Evolutionary conservation across 1,284 basidiomycete species (phyloP).

Genomic region (Ceratobasidium sp.): DNA sequence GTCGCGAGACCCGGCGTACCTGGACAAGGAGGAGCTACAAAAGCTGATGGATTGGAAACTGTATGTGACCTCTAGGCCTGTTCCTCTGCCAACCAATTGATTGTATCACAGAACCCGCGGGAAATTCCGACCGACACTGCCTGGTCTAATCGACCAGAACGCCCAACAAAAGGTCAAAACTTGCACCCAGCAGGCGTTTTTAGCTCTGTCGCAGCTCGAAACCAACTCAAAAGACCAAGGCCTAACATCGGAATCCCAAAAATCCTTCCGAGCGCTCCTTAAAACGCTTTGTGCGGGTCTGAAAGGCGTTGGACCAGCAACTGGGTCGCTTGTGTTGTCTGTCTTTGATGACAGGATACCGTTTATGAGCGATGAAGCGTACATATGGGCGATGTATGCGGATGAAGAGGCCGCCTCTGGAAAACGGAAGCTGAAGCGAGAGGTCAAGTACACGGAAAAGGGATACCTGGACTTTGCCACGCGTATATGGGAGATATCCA

Average conservation of each 20-base stretch:
- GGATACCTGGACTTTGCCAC: constrained; percentile 30
- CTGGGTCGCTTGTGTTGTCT: constrained; percentile 32
- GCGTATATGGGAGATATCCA: constrained; percentile 28
- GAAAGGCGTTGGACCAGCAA: constrained; percentile 44
- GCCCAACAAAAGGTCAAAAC: constrained; percentile 29
- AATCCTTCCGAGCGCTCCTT: constrained; percentile 23
- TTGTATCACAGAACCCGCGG: constrained; percentile 35
- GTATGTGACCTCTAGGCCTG: constrained; percentile 8
- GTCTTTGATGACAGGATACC: constrained; percentile 26
- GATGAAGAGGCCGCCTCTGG: constrained; percentile 19
- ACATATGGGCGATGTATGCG: constrained; percentile 42
- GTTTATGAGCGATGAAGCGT: constrained; percentile 45
- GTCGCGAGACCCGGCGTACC: constrained; percentile 21
- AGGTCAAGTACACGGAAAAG: constrained; percentile 43
- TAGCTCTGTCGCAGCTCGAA: constrained; percentile 7
- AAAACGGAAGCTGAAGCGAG: constrained; percentile 12
- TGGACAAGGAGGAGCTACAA: constrained; percentile 35
- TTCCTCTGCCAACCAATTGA: constrained; percentile 12
- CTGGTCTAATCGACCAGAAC: constrained; percentile 31
- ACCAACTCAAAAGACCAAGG: not conserved
- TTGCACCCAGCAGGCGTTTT: constrained; percentile 28
- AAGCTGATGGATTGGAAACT: constrained; percentile 43
- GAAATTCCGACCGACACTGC: constrained; percentile 39
- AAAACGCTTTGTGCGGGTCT: constrained; percentile 21
- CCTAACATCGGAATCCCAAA: not conserved